Conservation (phyloP, 768 basidiomycete genomes). For the Lactarius vividus region DNA sequence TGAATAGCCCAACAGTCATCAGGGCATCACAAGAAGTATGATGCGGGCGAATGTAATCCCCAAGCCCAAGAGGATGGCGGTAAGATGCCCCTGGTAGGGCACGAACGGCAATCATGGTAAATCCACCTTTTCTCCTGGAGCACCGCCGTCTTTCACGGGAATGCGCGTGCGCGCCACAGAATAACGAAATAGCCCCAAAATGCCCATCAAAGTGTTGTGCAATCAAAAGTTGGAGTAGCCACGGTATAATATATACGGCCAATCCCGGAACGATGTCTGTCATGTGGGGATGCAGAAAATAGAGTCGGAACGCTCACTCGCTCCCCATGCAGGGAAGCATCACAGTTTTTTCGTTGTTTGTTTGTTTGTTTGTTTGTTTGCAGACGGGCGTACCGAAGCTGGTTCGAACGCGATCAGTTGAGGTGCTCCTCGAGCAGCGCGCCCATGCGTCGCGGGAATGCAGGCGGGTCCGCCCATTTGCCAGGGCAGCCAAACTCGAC, state of each 20-base stretch:
- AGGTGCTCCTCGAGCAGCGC: conserved; percentile 22
- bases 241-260: not conserved
- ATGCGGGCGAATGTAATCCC: not conserved
- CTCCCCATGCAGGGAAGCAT: not conserved
- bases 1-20: not conserved
- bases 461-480: not conserved
- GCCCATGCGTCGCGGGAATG: conserved; percentile 16
- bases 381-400: not conserved
- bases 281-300: not conserved
- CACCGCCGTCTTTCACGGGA: not conserved
- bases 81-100: not conserved
- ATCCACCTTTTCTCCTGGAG: not conserved
- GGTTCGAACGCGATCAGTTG: conserved; percentile 1
- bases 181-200: not conserved
- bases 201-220: not conserved
- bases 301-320: not conserved
- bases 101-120: not conserved
- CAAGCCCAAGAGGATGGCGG: not conserved
- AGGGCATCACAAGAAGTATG: not conserved
- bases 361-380: no score
- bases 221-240: not conserved
- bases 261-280: not conserved
- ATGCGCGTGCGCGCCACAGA: not conserved
- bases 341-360: no score
- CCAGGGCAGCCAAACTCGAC: conserved; percentile 1